A percentile compares a stretch with the other conserved stretches of the same genome.
These are phyloP conservation scores for Metschnikowia henanensis DNA, from an alignment of 805 yeast genomes.

Conservation along the genomic window DNA sequence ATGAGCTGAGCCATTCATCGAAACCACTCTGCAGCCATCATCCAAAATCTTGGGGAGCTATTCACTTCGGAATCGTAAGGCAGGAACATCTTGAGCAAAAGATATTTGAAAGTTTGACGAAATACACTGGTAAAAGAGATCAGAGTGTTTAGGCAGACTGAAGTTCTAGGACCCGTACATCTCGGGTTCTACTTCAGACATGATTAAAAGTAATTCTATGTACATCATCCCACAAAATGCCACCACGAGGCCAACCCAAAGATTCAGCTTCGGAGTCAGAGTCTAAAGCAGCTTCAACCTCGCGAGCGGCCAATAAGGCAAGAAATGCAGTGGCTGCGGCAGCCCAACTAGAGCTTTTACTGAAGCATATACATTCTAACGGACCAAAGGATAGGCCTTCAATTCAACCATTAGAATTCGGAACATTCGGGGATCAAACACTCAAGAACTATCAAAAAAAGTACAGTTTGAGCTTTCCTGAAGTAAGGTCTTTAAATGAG, in stretches of 20 bases:
- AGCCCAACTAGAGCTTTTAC: conserved; percentile 64
- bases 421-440: conserved; percentile 56
- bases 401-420: conserved; percentile 68
- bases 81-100: too few species aligned
- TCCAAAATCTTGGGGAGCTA: too few species aligned
- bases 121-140: too few species aligned
- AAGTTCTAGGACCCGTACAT: too few species aligned
- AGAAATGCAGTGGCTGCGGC: conserved; percentile 63
- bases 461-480: conserved; percentile 56
- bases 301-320: conserved; percentile 55
- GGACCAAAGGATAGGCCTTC: conserved; percentile 61
- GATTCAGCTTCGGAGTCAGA: conserved; percentile 43
- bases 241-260: conserved; percentile 21
- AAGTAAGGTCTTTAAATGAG: conserved; percentile 66
- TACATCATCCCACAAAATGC: conserved; percentile 15
- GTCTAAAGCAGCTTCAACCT: conserved; percentile 17
- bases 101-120: too few species aligned
- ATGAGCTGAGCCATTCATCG: too few species aligned
- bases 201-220: too few species aligned
- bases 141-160: too few species aligned
- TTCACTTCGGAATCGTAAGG: too few species aligned
- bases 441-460: conserved; percentile 67
- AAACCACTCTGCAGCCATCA: too few species aligned
- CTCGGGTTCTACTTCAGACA: too few species aligned
- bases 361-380: conserved; percentile 71